These are phyloP conservation scores for Cucurbita maxima DNA, from an alignment of 306 rosid genomes.

Conservation along the genomic window DNA sequence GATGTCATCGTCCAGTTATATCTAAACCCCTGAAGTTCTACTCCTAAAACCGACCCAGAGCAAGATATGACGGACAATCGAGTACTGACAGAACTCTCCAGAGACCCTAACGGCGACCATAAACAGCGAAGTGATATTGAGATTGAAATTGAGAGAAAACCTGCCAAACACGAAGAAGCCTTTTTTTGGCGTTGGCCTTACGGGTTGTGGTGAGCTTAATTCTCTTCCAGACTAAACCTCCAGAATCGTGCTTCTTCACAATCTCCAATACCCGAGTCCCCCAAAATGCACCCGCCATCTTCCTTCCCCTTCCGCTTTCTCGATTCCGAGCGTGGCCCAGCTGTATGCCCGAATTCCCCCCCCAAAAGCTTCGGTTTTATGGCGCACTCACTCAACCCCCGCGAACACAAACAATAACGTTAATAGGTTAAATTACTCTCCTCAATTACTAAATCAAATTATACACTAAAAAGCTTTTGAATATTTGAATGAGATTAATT, in stretches of 20 bases:
- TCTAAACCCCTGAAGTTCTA: not conserved
- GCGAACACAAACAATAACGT: not conserved
- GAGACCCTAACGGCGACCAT: not conserved
- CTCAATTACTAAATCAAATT: too few relatives aligned
- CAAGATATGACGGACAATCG: not conserved
- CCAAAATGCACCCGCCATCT: conserved; percentile 72
- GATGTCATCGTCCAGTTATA: not conserved
- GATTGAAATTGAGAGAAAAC: conserved; percentile 11
- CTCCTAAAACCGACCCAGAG: not conserved
- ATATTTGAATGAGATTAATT: too few relatives aligned
- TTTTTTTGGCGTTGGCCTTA: conserved; percentile 88
- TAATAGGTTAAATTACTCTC: not conserved
- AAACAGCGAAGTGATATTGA: not conserved
- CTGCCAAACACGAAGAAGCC: conserved; percentile 95
- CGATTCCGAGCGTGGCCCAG: not conserved
- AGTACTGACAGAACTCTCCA: not conserved
- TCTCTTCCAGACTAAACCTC: conserved; percentile 84
- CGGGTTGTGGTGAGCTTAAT: conserved; percentile 84
- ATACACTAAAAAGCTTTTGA: too few relatives aligned
- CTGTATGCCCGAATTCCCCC: too few relatives aligned
- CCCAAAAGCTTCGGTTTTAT: not conserved
- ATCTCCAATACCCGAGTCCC: conserved; percentile 71
- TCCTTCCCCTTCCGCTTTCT: not conserved
- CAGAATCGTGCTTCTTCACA: conserved; percentile 92
- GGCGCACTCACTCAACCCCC: not conserved